Base-by-base conservation (phyloP, 495 filamentous ascomycete species). In the Xylaria venustula region DNA sequence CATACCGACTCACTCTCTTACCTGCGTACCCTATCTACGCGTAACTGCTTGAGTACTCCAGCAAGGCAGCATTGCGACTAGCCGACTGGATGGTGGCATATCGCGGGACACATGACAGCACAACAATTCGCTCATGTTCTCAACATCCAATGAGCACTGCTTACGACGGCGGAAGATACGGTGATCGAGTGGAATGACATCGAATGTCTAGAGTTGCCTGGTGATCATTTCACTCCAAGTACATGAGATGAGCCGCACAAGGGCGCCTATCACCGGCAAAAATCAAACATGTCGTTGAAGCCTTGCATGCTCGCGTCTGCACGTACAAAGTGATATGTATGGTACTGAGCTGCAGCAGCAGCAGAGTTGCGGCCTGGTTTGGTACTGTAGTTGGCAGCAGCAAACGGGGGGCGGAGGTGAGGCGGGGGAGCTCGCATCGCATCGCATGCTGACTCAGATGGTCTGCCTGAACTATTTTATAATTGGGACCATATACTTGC, bases 71-170 rank as follows among this genome's bases (percentile, higher is more conserved):
- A 26, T 20, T 42, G 34, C 47, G 34, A 22, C 46, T 8, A 60
- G 19, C 58, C 48, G 48, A 34, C 47, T 14, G 26, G 19, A 20
- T 47, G 40, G 58, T 46, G 26, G 32, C 48, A 60, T 53, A 37
- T 60, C 23, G 37, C 15, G 36, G 34, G 49, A 41, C 58, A 47
- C 58, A 60, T 60, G 49, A 60, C 57, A 60, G 11, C 37, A n/a
- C 14, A 42, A 46, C 36, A 42, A 19, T 44, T 53, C 47, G 58
- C 41, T 34, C 46, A 22, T 25, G 4, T 22, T 40, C 14, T 32
- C 5, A 11, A 25, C 14, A 22, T 50, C 36, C 23, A 51, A 42
- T n/a, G n/a, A 26, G 25, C n/a, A 51, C 25, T 14, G 34, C 7
- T 4, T 17, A 14, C 22, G 14, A 44, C 22, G 5, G 20, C 9